Conservation (phyloP, 2,329 filamentous ascomycete species). For the Cercospora zeina region DNA sequence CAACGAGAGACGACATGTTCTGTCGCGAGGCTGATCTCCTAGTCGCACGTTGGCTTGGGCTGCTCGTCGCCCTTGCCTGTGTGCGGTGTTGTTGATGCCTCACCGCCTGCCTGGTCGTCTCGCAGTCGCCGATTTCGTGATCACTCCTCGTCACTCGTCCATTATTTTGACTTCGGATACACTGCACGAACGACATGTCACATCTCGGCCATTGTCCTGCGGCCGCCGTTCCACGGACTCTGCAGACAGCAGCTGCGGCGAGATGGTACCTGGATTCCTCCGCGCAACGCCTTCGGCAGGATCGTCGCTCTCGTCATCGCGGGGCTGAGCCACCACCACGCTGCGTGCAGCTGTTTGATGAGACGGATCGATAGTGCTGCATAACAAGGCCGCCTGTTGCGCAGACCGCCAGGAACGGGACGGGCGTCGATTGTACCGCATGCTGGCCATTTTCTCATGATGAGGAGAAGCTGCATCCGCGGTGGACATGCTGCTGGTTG, state of each 20-base stretch:
- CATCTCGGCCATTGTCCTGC: neutral
- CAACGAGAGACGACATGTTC: neutral
- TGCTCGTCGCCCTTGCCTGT: neutral
- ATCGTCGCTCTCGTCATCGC: conserved; percentile 5
- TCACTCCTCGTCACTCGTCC: too few relatives aligned
- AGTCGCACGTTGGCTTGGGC: neutral
- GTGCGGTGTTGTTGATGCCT: neutral
- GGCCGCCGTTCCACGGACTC: neutral
- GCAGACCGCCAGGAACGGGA: neutral
- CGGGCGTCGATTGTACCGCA: neutral
- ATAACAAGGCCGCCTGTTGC: conserved; percentile 1
- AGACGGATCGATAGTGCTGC: conserved; percentile 9
- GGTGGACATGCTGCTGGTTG: too few relatives aligned
- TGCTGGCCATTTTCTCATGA: too few relatives aligned
- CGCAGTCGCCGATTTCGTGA: neutral
- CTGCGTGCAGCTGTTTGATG: conserved; percentile 7
- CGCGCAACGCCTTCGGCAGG: neutral
- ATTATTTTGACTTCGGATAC: too few relatives aligned
- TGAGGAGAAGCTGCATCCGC: too few relatives aligned
- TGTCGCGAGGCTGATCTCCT: neutral
- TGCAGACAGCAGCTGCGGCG: neutral
- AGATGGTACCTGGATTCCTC: conserved; percentile 12
- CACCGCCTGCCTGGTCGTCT: neutral
- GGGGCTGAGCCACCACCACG: conserved; percentile 7
- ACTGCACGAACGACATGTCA: neutral